phyloP scores from a whole-genome alignment of 2,329 filamentous ascomycete species.

The Colletotrichum musicola region DNA sequence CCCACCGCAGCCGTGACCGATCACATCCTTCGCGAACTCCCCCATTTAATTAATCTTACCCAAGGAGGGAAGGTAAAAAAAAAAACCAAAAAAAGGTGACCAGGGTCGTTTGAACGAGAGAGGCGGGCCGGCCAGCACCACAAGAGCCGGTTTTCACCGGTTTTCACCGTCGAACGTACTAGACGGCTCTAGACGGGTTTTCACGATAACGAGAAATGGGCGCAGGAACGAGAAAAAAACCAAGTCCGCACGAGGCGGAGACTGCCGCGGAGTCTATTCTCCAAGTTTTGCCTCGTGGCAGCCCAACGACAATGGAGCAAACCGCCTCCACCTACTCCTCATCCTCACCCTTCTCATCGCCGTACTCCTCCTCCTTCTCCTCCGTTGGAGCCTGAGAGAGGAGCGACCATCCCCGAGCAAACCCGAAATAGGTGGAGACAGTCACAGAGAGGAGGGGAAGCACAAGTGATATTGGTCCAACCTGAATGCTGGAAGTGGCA shows the following conservation, averaged over 20 bases:
- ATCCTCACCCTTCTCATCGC: neutral
- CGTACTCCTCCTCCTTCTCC: neutral
- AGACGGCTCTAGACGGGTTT: neutral
- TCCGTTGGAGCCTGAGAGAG: slow-evolving; percentile 1
- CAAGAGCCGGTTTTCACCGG: neutral
- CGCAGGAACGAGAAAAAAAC: neutral
- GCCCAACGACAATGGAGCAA: slow-evolving; percentile 32
- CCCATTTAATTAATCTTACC: neutral
- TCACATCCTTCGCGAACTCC: slow-evolving; percentile 5
- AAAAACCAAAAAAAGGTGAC: no score
- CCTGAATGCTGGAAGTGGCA: slow-evolving; percentile 11
- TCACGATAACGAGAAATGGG: neutral
- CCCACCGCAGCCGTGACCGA: slow-evolving; percentile 29
- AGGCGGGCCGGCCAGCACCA: no score
- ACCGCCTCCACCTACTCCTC: neutral
- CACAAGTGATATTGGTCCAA: slow-evolving; percentile 19
- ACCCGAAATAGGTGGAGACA: slow-evolving; percentile 24
- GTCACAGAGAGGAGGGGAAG: neutral
- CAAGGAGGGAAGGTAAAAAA: neutral
- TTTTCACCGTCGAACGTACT: neutral
- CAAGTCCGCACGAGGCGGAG: slow-evolving; percentile 18
- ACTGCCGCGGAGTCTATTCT: slow-evolving; percentile 11
- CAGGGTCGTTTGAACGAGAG: neutral
- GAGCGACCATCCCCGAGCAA: slow-evolving; percentile 24
- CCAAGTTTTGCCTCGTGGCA: slow-evolving; percentile 31